Conservation (phyloP, 108 stramenopile species). For the Fragilariopsis cylindrus region DNA sequence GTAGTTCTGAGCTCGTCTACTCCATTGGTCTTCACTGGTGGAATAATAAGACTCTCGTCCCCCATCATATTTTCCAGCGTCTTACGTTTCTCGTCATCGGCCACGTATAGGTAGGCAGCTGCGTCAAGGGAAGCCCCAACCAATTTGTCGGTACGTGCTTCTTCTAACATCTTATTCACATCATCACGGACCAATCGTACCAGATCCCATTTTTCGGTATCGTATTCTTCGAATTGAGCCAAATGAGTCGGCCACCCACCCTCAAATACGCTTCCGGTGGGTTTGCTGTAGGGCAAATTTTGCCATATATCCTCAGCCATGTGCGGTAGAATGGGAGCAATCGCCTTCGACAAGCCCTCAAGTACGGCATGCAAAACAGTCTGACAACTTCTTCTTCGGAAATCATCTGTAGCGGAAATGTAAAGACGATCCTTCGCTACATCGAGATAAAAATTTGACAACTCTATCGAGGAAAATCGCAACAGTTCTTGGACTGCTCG, state of each 20-base stretch:
- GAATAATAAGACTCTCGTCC: slow-evolving; percentile 69
- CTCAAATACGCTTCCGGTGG: slow-evolving; percentile 82
- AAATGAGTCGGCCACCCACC: slow-evolving; percentile 62
- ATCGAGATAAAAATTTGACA: slow-evolving; percentile 98
- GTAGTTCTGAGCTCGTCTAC: slow-evolving; percentile 88
- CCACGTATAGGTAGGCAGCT: slow-evolving; percentile 71
- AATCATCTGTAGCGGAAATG: slow-evolving; percentile 85
- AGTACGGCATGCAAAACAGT: slow-evolving; percentile 84
- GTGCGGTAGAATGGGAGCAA: slow-evolving; percentile 95
- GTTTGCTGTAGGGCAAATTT: slow-evolving; percentile 74
- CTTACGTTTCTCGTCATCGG: slow-evolving; percentile 54
- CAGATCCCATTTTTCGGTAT: slow-evolving; percentile 68
- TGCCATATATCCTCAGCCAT: slow-evolving; percentile 99
- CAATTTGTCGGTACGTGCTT: slow-evolving; percentile 83
- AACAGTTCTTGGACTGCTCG: slow-evolving; percentile 84
- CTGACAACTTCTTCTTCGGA: slow-evolving; percentile 88
- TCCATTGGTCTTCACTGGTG: slow-evolving; percentile 84
- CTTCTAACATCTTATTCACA: slow-evolving; percentile 85
- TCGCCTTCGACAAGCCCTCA: slow-evolving; percentile 81
- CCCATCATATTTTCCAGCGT: slow-evolving; percentile 66
- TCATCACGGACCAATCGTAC: slow-evolving; percentile 81
- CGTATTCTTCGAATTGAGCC: slow-evolving; percentile 50
- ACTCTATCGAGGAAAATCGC: slow-evolving; percentile 87
- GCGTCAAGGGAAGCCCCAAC: slow-evolving; percentile 88
- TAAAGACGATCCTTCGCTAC: slow-evolving; percentile 97